Evolutionary conservation across 2,329 filamentous ascomycete genomes (phyloP), one percentile per base, ranked within the genome.

Genomic region (Alternaria ventricosa): DNA sequence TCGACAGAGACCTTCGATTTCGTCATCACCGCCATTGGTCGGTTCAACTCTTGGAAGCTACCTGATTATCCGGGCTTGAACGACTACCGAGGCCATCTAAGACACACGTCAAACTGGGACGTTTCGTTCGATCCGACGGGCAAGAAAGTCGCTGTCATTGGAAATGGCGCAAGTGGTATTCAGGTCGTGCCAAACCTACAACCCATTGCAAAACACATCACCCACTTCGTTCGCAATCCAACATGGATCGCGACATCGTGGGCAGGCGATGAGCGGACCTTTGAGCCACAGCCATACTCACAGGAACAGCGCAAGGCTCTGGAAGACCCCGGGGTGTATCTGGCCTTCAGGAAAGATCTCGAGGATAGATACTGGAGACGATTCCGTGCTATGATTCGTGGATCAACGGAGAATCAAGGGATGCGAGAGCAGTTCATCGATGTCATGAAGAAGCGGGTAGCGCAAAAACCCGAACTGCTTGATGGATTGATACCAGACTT

Each of bases 121-220:
- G 55, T 53, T 15, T 64, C 75, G 0, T 87, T 80, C 76, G 88
- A 83, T 75, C 82, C 89, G 64, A 81, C 82, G 0, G 82, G 82
- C 64, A 90, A 90, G 72, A 83, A 83, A 10, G 84, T 87, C 50
- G 89, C 86, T 8, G 84, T 91, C 57, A 87, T 91, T 49, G 89
- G 89, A 12, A 90, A 88, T 1, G 89, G 89, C 6, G 86, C 88
- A 0, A 87, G 87, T 0, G 89, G 88, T 0, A 85, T 90, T 1
- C 89, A 91, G 68, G 84, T 90, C 55, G 83, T 85, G 1, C 89
- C 91, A 59, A 87, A 87, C 44, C 84, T 86, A 79, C 87, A 84
- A 5, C 84, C 83, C 0, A 67, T 88, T 87, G 68, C 77, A 82
- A 82, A 55, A 84, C 7, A 83, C 77, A 36, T 79, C 30, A 77